Percentiles rank a stretch among this genome's conserved stretches.
Evolutionary conservation across 352 stramenopile species (phyloP).

Genomic region (Phytophthora pinifolia): DNA sequence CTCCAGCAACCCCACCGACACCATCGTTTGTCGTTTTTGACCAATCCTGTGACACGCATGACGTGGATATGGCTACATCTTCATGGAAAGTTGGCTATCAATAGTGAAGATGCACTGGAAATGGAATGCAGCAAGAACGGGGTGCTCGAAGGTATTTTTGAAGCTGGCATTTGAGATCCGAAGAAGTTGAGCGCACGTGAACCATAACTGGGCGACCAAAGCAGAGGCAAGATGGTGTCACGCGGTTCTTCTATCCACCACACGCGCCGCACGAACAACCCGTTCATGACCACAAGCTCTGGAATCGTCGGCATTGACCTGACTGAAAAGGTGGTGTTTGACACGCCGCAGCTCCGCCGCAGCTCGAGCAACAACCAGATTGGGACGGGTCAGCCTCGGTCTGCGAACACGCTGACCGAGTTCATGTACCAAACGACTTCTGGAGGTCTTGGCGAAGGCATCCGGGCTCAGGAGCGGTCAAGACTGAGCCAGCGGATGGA

Average conservation of each 20-base stretch:
- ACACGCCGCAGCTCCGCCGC: slow-evolving; percentile 45
- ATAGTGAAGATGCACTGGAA: slow-evolving; percentile 12
- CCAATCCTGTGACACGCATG: slow-evolving; percentile 17
- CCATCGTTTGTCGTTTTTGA: slow-evolving; percentile 15
- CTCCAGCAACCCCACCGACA: slow-evolving; percentile 21
- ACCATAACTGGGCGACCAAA: too few species aligned
- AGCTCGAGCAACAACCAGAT: slow-evolving; percentile 38
- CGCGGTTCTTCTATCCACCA: slow-evolving; percentile 76
- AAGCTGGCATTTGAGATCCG: slow-evolving; percentile 9
- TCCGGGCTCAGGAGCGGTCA: slow-evolving; percentile 41
- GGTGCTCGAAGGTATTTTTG: slow-evolving; percentile 11
- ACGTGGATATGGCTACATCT: slow-evolving; percentile 8
- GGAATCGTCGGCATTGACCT: slow-evolving; percentile 83
- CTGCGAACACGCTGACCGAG: slow-evolving; percentile 42
- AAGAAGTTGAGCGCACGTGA: slow-evolving; percentile 3
- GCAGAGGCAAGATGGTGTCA: too few species aligned
- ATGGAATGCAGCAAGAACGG: slow-evolving; percentile 4
- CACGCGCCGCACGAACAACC: slow-evolving; percentile 64
- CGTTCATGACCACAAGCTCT: slow-evolving; percentile 87
- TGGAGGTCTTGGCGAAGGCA: slow-evolving; percentile 48
- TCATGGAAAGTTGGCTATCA: slow-evolving; percentile 15
- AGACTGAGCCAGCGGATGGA: slow-evolving; percentile 80
- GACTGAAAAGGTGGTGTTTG: slow-evolving; percentile 61
- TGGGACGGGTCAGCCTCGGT: slow-evolving; percentile 19
- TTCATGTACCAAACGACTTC: slow-evolving; percentile 86